A percentile compares a stretch with the other conserved stretches of the same genome.
These are phyloP conservation scores for Verticillium klebahnii DNA, from an alignment of 2,329 filamentous ascomycete genomes.

Conservation along the genomic window DNA sequence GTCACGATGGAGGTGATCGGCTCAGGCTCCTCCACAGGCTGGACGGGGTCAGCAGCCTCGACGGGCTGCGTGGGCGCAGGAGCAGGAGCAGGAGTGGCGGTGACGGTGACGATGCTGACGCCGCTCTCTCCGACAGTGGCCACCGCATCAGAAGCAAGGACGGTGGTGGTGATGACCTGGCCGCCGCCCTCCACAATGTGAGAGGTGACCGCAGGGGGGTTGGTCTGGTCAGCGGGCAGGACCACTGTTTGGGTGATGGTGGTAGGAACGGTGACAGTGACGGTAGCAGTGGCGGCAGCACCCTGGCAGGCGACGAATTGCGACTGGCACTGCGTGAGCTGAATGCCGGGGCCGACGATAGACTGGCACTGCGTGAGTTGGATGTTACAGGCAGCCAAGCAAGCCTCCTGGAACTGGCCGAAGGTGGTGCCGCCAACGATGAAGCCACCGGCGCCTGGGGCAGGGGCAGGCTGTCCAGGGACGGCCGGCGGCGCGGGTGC, in stretches of 20 bases:
- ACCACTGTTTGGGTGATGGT: conserved; percentile 13
- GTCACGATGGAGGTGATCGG: conserved; percentile 11
- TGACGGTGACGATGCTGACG: conserved; percentile 10
- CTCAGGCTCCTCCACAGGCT: neutral
- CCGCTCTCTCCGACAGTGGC: conserved; percentile 12
- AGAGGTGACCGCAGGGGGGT: conserved; percentile 5
- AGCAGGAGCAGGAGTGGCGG: conserved; percentile 8
- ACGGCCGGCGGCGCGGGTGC: conserved; percentile 8
- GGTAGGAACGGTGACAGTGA: conserved; percentile 11
- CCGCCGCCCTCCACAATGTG: conserved; percentile 5
- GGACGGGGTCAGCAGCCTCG: conserved; percentile 1
- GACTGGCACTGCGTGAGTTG: conserved; percentile 13
- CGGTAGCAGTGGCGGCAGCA: conserved; percentile 11
- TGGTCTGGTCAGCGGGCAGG: conserved; percentile 5
- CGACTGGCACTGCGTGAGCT: conserved; percentile 14
- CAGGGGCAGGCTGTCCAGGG: conserved; percentile 2
- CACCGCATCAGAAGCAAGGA: conserved; percentile 9
- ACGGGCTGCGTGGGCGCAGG: neutral
- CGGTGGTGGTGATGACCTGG: conserved; percentile 10
- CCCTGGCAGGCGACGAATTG: conserved; percentile 11
- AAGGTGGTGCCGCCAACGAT: conserved; percentile 11
- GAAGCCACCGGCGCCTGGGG: conserved; percentile 10
- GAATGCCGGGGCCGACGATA: conserved; percentile 11
- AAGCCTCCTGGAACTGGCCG: conserved; percentile 12
- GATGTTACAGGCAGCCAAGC: conserved; percentile 12